Evolutionary conservation across 768 basidiomycete species (phyloP).

Genomic region (Fomitopsis pulvina): DNA sequence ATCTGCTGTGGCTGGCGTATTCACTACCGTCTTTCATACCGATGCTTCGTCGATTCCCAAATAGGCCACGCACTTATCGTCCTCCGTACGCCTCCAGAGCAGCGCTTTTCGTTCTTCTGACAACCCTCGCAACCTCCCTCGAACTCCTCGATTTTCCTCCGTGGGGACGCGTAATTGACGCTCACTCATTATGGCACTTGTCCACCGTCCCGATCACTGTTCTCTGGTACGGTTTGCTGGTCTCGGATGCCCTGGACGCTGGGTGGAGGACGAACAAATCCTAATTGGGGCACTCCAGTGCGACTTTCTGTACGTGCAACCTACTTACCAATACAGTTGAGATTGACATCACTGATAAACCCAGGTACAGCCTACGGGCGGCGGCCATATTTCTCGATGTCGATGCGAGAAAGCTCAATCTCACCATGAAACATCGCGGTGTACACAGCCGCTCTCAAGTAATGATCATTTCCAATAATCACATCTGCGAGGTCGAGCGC

Average conservation of each 20-base stretch:
- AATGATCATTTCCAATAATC: background rate
- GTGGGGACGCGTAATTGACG: constrained; percentile 68
- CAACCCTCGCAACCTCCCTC: constrained; percentile 66
- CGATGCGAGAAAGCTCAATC: too few relatives aligned
- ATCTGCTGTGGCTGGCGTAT: constrained; percentile 76
- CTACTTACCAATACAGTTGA: background rate
- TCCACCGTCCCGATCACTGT: constrained; percentile 71
- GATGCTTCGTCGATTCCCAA: constrained; percentile 48
- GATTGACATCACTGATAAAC: background rate
- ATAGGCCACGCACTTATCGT: constrained; percentile 47
- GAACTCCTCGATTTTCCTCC: constrained; percentile 94
- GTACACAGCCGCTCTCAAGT: background rate
- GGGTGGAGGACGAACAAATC: constrained; percentile 51
- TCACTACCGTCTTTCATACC: constrained; percentile 45
- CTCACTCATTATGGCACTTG: constrained; percentile 91
- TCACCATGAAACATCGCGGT: too few relatives aligned
- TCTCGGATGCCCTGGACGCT: constrained; percentile 62
- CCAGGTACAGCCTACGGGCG: background rate
- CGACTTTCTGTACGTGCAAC: background rate
- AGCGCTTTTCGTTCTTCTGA: constrained; percentile 57
- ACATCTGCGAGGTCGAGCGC: background rate
- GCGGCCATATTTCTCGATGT: too few relatives aligned
- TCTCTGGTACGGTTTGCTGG: constrained; percentile 83
- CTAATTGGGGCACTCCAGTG: constrained; percentile 23
- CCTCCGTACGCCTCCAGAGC: constrained; percentile 49